A percentile compares a stretch with the other conserved stretches of the same genome.
Evolutionary conservation across 805 yeast genomes (phyloP).

Genomic region (Kodamaea hsintzibuensis): DNA sequence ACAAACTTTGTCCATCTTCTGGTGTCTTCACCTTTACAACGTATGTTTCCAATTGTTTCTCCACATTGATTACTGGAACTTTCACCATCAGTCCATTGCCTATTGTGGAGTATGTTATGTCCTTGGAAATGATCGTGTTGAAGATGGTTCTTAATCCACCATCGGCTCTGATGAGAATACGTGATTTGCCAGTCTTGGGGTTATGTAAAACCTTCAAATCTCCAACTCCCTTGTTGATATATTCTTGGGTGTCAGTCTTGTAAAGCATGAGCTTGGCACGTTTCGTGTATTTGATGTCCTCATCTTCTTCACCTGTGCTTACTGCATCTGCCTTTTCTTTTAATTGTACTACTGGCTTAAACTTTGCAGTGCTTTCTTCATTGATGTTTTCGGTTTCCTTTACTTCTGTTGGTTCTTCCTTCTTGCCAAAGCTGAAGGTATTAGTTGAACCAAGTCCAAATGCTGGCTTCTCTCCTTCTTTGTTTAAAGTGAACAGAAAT

Average conservation of each 20-base stretch:
- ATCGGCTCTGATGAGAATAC: slow-evolving; percentile 83
- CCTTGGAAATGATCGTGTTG: slow-evolving; percentile 61
- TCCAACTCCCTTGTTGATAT: slow-evolving; percentile 75
- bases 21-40: slow-evolving; percentile 74
- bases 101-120: slow-evolving; percentile 57
- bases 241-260: slow-evolving; percentile 51
- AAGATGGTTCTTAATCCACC: slow-evolving; percentile 80
- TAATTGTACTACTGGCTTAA: slow-evolving; percentile 36
- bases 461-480: slow-evolving; percentile 10
- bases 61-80: slow-evolving; percentile 59
- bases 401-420: slow-evolving; percentile 16
- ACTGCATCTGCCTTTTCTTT: slow-evolving; percentile 49
- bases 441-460: slow-evolving; percentile 17
- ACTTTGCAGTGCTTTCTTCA: slow-evolving; percentile 51
- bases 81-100: slow-evolving; percentile 69
- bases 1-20: slow-evolving; percentile 61
- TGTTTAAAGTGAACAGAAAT: slow-evolving; percentile 8
- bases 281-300: slow-evolving; percentile 60
- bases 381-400: slow-evolving; percentile 34
- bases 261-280: slow-evolving; percentile 71
- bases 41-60: slow-evolving; percentile 62
- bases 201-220: slow-evolving; percentile 72
- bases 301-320: slow-evolving; percentile 83
- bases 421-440: slow-evolving; percentile 23
- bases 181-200: slow-evolving; percentile 57